Conservation (phyloP, 2,329 filamentous ascomycete genomes). For the Talaromyces pinophilus region DNA sequence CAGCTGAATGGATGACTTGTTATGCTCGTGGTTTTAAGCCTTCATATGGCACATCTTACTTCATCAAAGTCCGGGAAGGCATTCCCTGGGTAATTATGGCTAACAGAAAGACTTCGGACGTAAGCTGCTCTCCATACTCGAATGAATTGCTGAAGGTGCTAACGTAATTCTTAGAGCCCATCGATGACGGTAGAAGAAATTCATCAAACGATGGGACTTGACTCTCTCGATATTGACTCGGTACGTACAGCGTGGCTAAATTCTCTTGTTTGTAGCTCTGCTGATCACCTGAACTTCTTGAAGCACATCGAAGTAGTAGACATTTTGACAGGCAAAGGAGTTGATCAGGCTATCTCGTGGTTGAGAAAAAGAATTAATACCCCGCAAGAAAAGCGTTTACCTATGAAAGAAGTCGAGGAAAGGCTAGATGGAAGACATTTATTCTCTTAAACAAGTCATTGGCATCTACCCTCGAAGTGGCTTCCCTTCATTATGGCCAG, state of each 20-base stretch:
- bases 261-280: neutral
- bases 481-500: neutral
- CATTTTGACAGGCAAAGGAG: neutral
- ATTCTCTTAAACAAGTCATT: neutral
- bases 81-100: slow-evolving; percentile 3
- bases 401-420: neutral
- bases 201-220: neutral
- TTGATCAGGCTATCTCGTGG: neutral
- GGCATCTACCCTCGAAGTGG: neutral
- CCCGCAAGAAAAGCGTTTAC: neutral
- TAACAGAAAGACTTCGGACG: neutral
- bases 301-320: slow-evolving; percentile 2
- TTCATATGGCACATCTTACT: neutral
- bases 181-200: neutral
- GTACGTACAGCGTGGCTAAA: neutral
- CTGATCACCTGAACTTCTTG: neutral
- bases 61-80: neutral
- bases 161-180: neutral
- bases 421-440: too few relatives aligned
- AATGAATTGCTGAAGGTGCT: neutral
- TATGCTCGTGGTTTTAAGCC: neutral
- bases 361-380: neutral
- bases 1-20: neutral
- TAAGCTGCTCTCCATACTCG: neutral
- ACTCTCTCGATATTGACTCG: neutral